Evolutionary conservation across 495 filamentous ascomycete species (phyloP), one percentile per base, ranked within the genome.

Genomic region (Talaromyces thailandensis): DNA sequence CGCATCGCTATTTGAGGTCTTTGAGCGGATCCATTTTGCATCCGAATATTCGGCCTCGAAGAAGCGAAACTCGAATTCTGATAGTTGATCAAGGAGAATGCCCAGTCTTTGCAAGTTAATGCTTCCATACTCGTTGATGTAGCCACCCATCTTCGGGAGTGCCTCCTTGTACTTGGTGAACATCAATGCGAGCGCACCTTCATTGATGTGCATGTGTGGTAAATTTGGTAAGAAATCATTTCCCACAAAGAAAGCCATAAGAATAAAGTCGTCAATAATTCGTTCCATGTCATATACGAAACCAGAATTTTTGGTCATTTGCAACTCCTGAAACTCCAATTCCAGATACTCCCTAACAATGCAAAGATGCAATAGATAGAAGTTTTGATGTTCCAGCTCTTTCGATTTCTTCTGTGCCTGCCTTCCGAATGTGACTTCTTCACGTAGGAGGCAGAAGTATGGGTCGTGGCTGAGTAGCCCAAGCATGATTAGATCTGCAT

Each of bases 221-320:
- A 99, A 78, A 75, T 98, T 96, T 4, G 95, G 95, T 68, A 99
- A 82, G 75, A 99, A 99, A 76, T 99, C 95, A 73, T 99, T 99
- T 71, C 95, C 95, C 70, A 99, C 92, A 70, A 99, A 99, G 79
- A 99, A 99, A 31, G 92, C 93, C 90, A 99, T 96, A 48, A 99
- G 83, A 70, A 99, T 98, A 74, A 99, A 98, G 79, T 99, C 94
- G 68, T 99, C 95, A 74, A 99, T 97, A 65, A 98, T 84, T 63
- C 88, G 86, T 73, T 99, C 95, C 88, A 98, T 88, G 67, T 99
- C 90, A 69, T 94, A 98, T 24, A 83, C 78, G 65, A 96, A 91
- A 29, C 77, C 79, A 69, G 97, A 80, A 64, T 77, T 81, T 24
- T 88, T 88, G n/a, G 88, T 83, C 66, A 87, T 73, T 73, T 94